Evolutionary conservation across 1,139 yeast species (phyloP).

Genomic region (Geotrichum macrosporum): DNA sequence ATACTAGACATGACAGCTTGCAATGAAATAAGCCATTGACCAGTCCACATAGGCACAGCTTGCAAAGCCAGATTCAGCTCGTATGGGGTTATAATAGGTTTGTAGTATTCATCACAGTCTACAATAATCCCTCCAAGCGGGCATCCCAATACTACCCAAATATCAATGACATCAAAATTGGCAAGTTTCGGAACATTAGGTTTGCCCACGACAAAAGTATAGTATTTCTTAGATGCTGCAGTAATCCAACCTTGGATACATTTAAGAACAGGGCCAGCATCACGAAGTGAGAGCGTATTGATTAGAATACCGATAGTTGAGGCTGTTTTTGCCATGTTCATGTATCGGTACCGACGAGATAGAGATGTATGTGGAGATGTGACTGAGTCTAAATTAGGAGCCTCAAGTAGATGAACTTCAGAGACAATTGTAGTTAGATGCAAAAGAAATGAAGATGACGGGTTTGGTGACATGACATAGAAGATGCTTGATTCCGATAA

Average conservation of each 20-base stretch:
- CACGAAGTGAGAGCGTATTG: conserved; percentile 76
- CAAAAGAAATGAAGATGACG: conserved; percentile 74
- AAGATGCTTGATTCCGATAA: conserved; percentile 40
- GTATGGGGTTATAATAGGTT: conserved; percentile 90
- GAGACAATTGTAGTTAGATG: conserved; percentile 68
- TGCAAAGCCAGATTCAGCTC: conserved; percentile 77
- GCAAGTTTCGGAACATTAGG: conserved; percentile 98
- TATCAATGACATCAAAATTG: conserved; percentile 83
- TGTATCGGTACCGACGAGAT: conserved; percentile 75
- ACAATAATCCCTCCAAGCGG: conserved; percentile 88
- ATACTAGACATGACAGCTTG: conserved; percentile 43
- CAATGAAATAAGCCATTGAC: conserved; percentile 87
- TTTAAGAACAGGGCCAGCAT: conserved; percentile 61
- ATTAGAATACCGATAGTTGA: conserved; percentile 88
- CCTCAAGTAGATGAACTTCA: conserved; percentile 41
- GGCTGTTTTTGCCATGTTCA: conserved; percentile 86
- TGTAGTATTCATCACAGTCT: conserved; percentile 75
- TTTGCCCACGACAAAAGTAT: conserved; percentile 93
- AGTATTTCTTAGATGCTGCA: conserved; percentile 82
- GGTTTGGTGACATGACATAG: conserved; percentile 55
- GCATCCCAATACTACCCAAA: conserved; percentile 94
- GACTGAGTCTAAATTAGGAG: conserved; percentile 30
- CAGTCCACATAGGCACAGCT: conserved; percentile 79
- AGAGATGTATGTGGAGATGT: conserved; percentile 70
- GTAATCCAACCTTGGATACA: conserved; percentile 57